Percentiles rank a stretch among this genome's conserved stretches.
These are phyloP conservation scores for Hordeum pubiflorum DNA, from an alignment of 202 grass and related monocot species.

Conservation along the genomic window DNA sequence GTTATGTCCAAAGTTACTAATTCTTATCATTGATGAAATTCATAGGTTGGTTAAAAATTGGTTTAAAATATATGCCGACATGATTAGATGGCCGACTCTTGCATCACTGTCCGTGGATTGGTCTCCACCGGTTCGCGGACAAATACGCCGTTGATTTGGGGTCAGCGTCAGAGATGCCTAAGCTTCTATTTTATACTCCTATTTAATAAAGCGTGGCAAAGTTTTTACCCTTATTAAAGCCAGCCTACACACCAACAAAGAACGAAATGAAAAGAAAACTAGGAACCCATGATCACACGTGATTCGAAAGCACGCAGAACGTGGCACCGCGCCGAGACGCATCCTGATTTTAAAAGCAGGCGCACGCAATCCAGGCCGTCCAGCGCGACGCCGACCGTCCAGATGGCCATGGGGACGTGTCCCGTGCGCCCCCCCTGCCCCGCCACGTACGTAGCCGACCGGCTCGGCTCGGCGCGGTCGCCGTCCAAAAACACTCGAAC, in stretches of 20 bases:
- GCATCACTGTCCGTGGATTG: no score
- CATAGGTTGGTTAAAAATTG: no score
- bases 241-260: background rate
- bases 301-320: background rate
- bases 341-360: background rate
- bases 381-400: slow-evolving; percentile 12
- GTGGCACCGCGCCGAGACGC: background rate
- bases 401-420: background rate
- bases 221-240: no score
- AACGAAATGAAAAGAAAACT: background rate
- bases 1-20: no score
- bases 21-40: no score
- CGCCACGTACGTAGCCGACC: background rate
- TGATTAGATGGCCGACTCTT: no score
- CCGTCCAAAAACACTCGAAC: background rate
- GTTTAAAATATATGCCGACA: no score
- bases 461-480: background rate
- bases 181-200: no score
- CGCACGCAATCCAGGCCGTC: background rate
- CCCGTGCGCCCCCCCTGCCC: background rate
- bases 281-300: background rate
- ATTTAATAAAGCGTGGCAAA: no score
- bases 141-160: no score
- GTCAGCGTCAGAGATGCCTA: no score
- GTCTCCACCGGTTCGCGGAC: no score